Evolutionary conservation across 1,284 basidiomycete genomes (phyloP), one percentile per base, ranked within the genome.

Genomic region (Ustanciosporium gigantosporum): DNA sequence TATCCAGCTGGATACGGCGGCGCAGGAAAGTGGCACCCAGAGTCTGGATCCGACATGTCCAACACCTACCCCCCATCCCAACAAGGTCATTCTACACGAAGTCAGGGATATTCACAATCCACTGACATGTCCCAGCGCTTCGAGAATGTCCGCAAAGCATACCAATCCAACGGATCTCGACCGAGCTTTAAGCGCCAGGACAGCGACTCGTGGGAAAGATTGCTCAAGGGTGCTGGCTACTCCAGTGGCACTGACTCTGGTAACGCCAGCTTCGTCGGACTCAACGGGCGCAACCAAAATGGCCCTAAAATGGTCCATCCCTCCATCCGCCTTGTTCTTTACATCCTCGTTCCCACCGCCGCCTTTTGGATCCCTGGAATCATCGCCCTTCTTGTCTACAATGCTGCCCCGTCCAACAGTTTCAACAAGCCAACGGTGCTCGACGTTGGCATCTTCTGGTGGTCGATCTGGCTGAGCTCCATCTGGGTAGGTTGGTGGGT

Each of bases 401-500:
- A 56, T 23, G 68, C 84, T 80, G 44, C 83, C 81, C 3, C 78
- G 84, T 41, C 84, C 84, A 15, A 81, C 79, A 37, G 70, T 81
- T 58, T 82, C 80, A 79, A 64, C 50, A 31, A 75, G 67, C 64
- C 71, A 60, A 40, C 61, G 76, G 24, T 86, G 85, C 58, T 70
- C 83, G 79, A 46, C 47, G 83, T 88, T 11, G 82, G 81, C 43
- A 79, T 90, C 31, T 46, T 89, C 9, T 92, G 86, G 85, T 94
- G 90, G 90, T 90, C 88, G 46, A 86, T 91, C 52, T 93, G 89
- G 89, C 80, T 91, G 31, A 84, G 82, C 31, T 83, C 90, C 31
- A 80, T 84, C 23, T 92, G 90, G 90, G 83, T 71, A 82, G 88
- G 89, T 17, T 93, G 90, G 88, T 94, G 90, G 90, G 84, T 79